Conservation (phyloP, 768 basidiomycete species). For the Tulasnella sp. region DNA sequence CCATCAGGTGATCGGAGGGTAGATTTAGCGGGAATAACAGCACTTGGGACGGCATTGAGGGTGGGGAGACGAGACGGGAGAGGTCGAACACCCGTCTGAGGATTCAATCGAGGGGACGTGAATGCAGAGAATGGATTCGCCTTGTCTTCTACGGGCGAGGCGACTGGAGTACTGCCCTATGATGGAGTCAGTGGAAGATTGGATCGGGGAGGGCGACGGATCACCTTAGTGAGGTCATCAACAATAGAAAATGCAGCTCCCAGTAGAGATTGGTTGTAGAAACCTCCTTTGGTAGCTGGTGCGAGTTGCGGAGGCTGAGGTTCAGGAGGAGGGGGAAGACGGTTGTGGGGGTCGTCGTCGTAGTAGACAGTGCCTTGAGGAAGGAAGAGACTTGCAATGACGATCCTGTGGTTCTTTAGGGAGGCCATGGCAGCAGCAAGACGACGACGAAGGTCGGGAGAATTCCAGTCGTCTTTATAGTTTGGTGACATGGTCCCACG, state of each 20-base stretch:
- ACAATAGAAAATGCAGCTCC: background rate
- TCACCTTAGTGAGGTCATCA: constrained; percentile 4
- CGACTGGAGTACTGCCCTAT: constrained; percentile 28
- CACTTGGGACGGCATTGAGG: constrained; percentile 22
- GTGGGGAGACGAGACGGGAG: constrained; percentile 36
- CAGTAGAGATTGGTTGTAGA: background rate
- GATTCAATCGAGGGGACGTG: constrained; percentile 14
- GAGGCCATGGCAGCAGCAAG: constrained; percentile 41
- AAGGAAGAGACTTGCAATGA: constrained; percentile 77
- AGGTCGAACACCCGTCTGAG: constrained; percentile 17
- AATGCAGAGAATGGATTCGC: constrained; percentile 45
- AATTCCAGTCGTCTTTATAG: background rate
- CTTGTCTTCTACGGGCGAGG: constrained; percentile 32
- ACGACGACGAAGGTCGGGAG: background rate
- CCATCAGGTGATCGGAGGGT: background rate
- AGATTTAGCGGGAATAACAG: background rate
- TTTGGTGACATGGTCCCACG: constrained; percentile 1
- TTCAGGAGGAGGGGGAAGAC: no score
- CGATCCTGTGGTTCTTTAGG: constrained; percentile 56
- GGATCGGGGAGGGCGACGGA: background rate
- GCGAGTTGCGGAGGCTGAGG: background rate
- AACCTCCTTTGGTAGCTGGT: background rate
- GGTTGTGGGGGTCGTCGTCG: constrained; percentile 40
- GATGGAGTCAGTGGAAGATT: background rate
- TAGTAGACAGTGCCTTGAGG: constrained; percentile 58